Evolutionary conservation across 208 protist genomes (phyloP).

Genomic region (Trypanosoma congolense): DNA sequence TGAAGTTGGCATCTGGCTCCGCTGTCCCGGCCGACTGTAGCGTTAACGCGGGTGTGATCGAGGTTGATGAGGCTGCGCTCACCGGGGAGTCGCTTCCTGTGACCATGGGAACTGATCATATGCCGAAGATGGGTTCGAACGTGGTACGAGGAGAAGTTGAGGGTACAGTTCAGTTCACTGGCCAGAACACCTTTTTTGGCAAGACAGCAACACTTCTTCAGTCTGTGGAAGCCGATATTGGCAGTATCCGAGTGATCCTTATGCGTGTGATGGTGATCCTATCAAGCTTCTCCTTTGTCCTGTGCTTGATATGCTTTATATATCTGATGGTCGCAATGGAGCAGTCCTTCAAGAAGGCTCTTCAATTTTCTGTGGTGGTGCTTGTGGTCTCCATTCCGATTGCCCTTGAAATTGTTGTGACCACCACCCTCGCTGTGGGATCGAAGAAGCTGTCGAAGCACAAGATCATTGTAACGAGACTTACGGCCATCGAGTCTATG

Average conservation of each 20-base stretch:
- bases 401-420: constrained; percentile 80
- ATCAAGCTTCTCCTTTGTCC: constrained; percentile 46
- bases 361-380: constrained; percentile 82
- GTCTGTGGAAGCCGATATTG: constrained; percentile 72
- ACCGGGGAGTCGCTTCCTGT: constrained; percentile 96
- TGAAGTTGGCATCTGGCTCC: constrained; percentile 87
- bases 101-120: constrained; percentile 74
- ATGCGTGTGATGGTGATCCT: constrained; percentile 62
- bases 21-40: constrained; percentile 91
- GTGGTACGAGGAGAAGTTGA: constrained; percentile 77
- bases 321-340: constrained; percentile 72
- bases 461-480: constrained; percentile 91
- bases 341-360: constrained; percentile 45
- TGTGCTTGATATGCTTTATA: constrained; percentile 76
- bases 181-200: constrained; percentile 91
- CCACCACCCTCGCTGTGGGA: constrained; percentile 87
- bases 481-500: constrained; percentile 91
- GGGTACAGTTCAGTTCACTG: constrained; percentile 83
- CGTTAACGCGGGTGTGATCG: constrained; percentile 81
- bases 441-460: constrained; percentile 89
- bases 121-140: constrained; percentile 90
- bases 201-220: constrained; percentile 88
- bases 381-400: constrained; percentile 93
- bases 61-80: constrained; percentile 92
- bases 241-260: constrained; percentile 58